Evolutionary conservation across 2,329 filamentous ascomycete species (phyloP).

Genomic region (Penicillium concentricum): DNA sequence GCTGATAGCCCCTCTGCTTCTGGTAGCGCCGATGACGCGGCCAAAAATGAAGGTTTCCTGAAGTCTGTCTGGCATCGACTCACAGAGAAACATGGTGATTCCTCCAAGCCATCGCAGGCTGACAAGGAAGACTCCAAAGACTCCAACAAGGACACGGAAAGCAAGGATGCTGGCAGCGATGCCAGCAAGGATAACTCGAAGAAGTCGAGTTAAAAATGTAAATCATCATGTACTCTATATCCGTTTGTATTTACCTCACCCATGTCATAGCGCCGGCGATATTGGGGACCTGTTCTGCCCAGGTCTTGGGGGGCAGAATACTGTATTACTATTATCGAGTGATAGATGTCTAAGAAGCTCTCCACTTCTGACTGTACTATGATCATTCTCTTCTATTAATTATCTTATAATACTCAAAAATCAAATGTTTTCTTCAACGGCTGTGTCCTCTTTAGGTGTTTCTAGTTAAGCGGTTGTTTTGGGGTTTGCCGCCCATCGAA

Average conservation of each 20-base stretch:
- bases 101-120: slow-evolving; percentile 29
- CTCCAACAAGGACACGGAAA: slow-evolving; percentile 20
- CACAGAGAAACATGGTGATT: slow-evolving; percentile 57
- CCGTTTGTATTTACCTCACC: slow-evolving; percentile 31
- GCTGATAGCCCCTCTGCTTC: slow-evolving; percentile 23
- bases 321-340: slow-evolving; percentile 23
- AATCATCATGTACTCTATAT: slow-evolving; percentile 27
- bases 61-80: slow-evolving; percentile 92
- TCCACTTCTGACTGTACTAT: slow-evolving; percentile 17
- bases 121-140: slow-evolving; percentile 29
- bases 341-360: slow-evolving; percentile 23
- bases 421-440: background rate
- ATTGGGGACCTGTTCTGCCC: slow-evolving; percentile 25
- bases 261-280: slow-evolving; percentile 43
- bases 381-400: background rate
- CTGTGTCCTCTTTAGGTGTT: background rate
- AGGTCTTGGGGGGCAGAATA: slow-evolving; percentile 13
- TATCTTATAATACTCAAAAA: background rate
- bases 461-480: background rate
- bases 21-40: slow-evolving; percentile 43
- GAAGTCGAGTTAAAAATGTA: slow-evolving; percentile 36
- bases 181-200: slow-evolving; percentile 35
- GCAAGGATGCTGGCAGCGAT: slow-evolving; percentile 20
- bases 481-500: slow-evolving; percentile 16
- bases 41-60: slow-evolving; percentile 84